Evolutionary conservation across 2,329 filamentous ascomycete species (phyloP).

Genomic region (Hypoxylon sp.): DNA sequence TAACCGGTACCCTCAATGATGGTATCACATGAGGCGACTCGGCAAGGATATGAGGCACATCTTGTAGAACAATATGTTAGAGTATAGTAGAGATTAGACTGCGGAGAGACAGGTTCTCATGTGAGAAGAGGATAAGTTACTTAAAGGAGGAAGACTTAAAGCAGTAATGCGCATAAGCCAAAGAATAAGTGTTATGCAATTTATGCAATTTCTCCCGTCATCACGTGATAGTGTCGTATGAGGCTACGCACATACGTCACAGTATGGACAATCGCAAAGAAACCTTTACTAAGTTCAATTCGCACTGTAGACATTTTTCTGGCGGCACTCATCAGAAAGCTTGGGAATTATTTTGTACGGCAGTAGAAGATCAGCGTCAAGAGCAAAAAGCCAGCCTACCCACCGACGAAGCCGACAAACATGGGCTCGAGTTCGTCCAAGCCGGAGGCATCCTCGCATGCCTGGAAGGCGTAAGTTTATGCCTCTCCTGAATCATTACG

Average conservation of each 20-base stretch:
- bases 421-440: slow-evolving; percentile 73
- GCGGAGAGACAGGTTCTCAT: too few species aligned
- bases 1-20: too few species aligned
- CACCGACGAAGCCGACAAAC: slow-evolving; percentile 56
- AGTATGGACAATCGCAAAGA: slow-evolving; percentile 23
- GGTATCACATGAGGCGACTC: too few species aligned
- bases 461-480: slow-evolving; percentile 69
- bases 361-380: slow-evolving; percentile 30
- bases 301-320: slow-evolving; percentile 41
- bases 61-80: too few species aligned
- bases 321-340: slow-evolving; percentile 28
- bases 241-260: slow-evolving; percentile 17
- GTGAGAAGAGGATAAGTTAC: too few species aligned
- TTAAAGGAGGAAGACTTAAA: not conserved
- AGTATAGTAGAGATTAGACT: too few species aligned
- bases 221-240: slow-evolving; percentile 12
- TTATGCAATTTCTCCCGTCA: not conserved
- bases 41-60: too few species aligned
- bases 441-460: slow-evolving; percentile 61
- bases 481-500: slow-evolving; percentile 4
- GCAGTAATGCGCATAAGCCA: not conserved
- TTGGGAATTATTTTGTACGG: slow-evolving; percentile 35
- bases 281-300: slow-evolving; percentile 20
- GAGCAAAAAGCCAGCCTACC: slow-evolving; percentile 39
- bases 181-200: not conserved